phyloP scores from a whole-genome alignment of 2,329 filamentous ascomycete genomes.

The Reticulascus tulasneorum region DNA sequence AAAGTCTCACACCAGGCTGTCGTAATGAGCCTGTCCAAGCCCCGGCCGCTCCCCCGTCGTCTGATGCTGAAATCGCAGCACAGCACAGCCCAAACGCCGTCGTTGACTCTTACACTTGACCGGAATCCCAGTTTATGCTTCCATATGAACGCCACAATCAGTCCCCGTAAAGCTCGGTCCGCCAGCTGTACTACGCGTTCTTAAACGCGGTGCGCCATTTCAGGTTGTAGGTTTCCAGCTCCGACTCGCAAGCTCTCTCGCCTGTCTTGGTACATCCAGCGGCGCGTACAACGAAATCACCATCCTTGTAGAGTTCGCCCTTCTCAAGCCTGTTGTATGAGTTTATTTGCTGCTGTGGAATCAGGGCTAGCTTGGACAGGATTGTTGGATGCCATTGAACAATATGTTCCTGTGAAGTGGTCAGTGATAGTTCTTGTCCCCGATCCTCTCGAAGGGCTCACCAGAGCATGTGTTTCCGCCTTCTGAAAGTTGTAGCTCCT shows the following conservation, averaged over 20 bases:
- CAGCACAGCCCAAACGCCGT: constrained; percentile 11
- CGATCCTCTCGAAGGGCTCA: constrained; percentile 34
- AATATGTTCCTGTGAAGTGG: constrained; percentile 65
- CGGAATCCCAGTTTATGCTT: constrained; percentile 8
- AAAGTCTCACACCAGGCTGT: too few relatives aligned
- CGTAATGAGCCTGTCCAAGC: too few relatives aligned
- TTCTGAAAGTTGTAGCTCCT: constrained; percentile 95
- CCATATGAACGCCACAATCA: too few relatives aligned
- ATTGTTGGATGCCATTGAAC: constrained; percentile 97
- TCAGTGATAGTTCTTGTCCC: neutral
- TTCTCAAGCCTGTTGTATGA: constrained; percentile 60
- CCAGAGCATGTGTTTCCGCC: constrained; percentile 86
- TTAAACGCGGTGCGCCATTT: constrained; percentile 44
- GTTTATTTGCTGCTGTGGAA: constrained; percentile 84
- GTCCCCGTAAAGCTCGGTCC: too few relatives aligned
- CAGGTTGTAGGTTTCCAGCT: constrained; percentile 54
- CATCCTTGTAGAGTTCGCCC: constrained; percentile 67
- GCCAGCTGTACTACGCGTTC: constrained; percentile 28
- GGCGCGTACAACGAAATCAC: constrained; percentile 81
- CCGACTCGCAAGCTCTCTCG: constrained; percentile 63
- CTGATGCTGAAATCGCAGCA: constrained; percentile 3
- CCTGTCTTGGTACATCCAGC: constrained; percentile 61
- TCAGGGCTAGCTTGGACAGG: constrained; percentile 78
- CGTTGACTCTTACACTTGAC: constrained; percentile 6
- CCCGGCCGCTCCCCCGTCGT: too few relatives aligned